Base-by-base conservation (phyloP, 202 grass and related monocot species). In the Panicum virgatum region DNA sequence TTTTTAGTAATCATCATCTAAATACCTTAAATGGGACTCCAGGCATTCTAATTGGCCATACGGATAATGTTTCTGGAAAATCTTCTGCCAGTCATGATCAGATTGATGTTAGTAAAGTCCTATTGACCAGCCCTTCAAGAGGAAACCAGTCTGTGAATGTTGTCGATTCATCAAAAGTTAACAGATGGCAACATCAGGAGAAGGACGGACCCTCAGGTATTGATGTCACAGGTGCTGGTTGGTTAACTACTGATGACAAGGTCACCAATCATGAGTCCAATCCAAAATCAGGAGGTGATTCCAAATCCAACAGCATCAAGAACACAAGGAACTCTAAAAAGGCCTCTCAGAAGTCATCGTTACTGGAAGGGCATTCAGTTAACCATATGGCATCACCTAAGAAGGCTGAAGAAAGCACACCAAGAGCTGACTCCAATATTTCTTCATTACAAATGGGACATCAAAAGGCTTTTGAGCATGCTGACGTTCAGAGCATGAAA, bases 1-100 rank as follows among this genome's bases (percentile, higher is more conserved):
- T 62, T 84, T 64, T 73, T 79, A 56, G 50, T 45, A 76, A 62
- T 83, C 72, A 50, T 82, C 51, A 79, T 87, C 18, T 61, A 26
- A 63, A 70, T 68, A 68, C 78, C 23, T 80, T 74, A 43, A 64
- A 73, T 74, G 52, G 52, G 32, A 58, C 44, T 25, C 19, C 29
- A 15, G 63, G 3, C 4, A 72, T 45, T 15, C 45, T 47, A 64
- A 56, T 64, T 30, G 39, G 15, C 23, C 53, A 69, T 32, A 44
- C 0, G 5, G 65, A 70, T 67, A 42, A n/a, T 59, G 65, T 60
- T 45, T 54, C 78, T 48, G 57, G 57, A 81, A 70, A 60, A 36
- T n/a, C 1, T 80, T 26, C 40, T 50, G 47, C 11, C 7, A 43
- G 11, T 46, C 47, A 52, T 34, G 71, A 26, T n/a, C 38, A 66